Evolutionary conservation across 768 basidiomycete species (phyloP), one percentile per base, ranked within the genome.

Genomic region (Lactifluus pinguis): DNA sequence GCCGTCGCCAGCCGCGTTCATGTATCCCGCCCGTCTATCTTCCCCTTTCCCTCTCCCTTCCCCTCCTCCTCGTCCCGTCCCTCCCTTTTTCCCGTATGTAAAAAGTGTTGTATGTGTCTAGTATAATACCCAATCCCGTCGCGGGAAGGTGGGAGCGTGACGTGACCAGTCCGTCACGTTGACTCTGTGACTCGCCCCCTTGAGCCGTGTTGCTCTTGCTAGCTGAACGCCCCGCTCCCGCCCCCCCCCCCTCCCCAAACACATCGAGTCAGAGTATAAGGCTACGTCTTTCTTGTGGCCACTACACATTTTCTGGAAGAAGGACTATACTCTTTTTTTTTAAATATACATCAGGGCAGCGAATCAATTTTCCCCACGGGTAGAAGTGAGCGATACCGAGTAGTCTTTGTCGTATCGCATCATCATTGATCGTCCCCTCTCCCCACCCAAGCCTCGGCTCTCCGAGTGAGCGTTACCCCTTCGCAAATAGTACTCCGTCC

Each of bases 381-480:
- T 13, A 53, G 38, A 6, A 45, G 62, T 50, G 59, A 55, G 55
- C 51, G 60, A 57, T 48, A 64, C 60, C 52, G 49, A 64, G 60
- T 36, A 53, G 49, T 44, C 59, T 42, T 49, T 61, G 53, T 39
- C 44, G 60, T 53, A 62, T 64, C 63, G 63, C 63, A 64, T 64
- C 63, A 64, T 62, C 62, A 63, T 64, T 64, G 63, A 64, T 64
- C 63, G 63, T 64, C 63, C 51, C 63, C 60, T 62, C 60, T 50
- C 53, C 44, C 55, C 57, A 56, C 60, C 51, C 61, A 64, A 62
- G 50, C 63, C 63, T 64, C 63, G 63, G 63, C 63, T 63, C 63
- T 62, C 63, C 63, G 63, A 62, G 38, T 34, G 52, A 62, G 56
- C 61, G 61, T 57, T 57, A 53, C 60, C 49, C 25, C 11, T 55